A percentile compares a stretch with the other conserved stretches of the same genome.
phyloP scores from a whole-genome alignment of 2,329 filamentous ascomycete species.

The Dothidotthia symphoricarpi region DNA sequence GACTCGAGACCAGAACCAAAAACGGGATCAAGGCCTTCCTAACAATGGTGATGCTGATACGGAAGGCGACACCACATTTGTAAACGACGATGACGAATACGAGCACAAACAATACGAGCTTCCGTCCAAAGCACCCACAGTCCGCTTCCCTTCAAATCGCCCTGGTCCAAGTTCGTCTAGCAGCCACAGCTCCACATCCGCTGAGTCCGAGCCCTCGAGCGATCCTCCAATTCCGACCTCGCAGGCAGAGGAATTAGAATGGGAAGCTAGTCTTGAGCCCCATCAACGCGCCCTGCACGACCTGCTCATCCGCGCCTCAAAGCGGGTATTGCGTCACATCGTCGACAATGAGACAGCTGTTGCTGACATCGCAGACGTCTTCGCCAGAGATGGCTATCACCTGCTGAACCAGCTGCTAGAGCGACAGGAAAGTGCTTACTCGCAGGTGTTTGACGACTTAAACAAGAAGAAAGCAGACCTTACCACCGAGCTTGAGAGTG shows the following conservation, averaged over 20 bases:
- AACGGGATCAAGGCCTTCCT: background rate
- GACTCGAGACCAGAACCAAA: background rate
- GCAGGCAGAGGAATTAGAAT: slow-evolving; percentile 36
- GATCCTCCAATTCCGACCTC: slow-evolving; percentile 20
- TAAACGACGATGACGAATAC: slow-evolving; percentile 2
- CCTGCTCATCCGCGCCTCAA: slow-evolving; percentile 41
- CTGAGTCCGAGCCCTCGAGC: slow-evolving; percentile 14
- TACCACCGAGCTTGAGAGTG: slow-evolving; percentile 15
- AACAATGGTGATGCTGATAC: slow-evolving; percentile 1
- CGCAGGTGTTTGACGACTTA: slow-evolving; percentile 21
- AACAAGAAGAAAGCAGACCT: slow-evolving; percentile 24
- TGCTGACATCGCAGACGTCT: slow-evolving; percentile 46
- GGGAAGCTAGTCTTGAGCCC: slow-evolving; percentile 41
- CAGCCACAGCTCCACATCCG: slow-evolving; percentile 32
- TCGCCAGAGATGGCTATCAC: slow-evolving; percentile 44
- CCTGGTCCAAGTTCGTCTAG: slow-evolving; percentile 20
- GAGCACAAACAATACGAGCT: slow-evolving; percentile 1
- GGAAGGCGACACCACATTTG: slow-evolving; percentile 11
- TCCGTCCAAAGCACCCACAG: slow-evolving; percentile 5
- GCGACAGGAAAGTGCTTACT: slow-evolving; percentile 42
- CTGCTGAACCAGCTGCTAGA: slow-evolving; percentile 46
- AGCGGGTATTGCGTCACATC: slow-evolving; percentile 48
- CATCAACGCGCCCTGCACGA: slow-evolving; percentile 44
- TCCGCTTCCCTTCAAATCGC: slow-evolving; percentile 25
- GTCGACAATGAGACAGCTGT: slow-evolving; percentile 49